phyloP scores from a whole-genome alignment of 352 stramenopile species.

The Phytophthora agathidicida region DNA sequence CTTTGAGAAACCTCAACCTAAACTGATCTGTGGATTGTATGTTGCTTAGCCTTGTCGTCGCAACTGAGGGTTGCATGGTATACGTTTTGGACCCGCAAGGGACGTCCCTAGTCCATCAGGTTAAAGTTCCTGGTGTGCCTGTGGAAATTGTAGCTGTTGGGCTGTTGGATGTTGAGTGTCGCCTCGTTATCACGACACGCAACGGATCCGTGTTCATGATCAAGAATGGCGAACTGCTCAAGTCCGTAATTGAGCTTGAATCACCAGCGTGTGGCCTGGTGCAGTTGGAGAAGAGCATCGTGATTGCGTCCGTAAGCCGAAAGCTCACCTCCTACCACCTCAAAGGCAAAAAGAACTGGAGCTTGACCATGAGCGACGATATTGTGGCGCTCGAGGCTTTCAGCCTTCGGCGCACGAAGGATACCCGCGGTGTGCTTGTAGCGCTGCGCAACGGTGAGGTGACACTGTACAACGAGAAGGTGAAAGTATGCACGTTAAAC shows the following conservation, averaged over 20 bases:
- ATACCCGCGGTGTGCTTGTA: conserved; percentile 82
- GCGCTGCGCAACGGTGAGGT: conserved; percentile 87
- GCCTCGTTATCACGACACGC: conserved; percentile 86
- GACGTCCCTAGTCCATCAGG: conserved; percentile 70
- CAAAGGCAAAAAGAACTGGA: conserved; percentile 93
- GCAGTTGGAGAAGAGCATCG: conserved; percentile 84
- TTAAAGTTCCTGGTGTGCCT: conserved; percentile 71
- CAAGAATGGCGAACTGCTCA: conserved; percentile 91
- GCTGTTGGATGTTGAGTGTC: conserved; percentile 85
- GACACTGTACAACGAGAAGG: conserved; percentile 89
- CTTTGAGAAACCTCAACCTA: not conserved
- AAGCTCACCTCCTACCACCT: conserved; percentile 89
- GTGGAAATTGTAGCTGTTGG: conserved; percentile 80
- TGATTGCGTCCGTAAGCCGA: conserved; percentile 89
- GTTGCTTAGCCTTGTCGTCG: conserved; percentile 73
- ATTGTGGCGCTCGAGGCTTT: conserved; percentile 86
- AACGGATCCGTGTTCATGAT: conserved; percentile 90
- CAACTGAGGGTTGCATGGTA: conserved; percentile 84
- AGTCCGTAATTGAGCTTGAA: conserved; percentile 89
- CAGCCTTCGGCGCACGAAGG: conserved; percentile 72
- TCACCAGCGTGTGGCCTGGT: conserved; percentile 74
- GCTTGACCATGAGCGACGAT: conserved; percentile 80
- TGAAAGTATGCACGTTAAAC: conserved; percentile 77
- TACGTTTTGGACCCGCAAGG: conserved; percentile 80
- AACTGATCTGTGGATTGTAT: conserved; percentile 5